Percentiles rank a stretch among this genome's conserved stretches.
Evolutionary conservation across 305 asterid species (phyloP).

Genomic region (Solanum hybrid): DNA sequence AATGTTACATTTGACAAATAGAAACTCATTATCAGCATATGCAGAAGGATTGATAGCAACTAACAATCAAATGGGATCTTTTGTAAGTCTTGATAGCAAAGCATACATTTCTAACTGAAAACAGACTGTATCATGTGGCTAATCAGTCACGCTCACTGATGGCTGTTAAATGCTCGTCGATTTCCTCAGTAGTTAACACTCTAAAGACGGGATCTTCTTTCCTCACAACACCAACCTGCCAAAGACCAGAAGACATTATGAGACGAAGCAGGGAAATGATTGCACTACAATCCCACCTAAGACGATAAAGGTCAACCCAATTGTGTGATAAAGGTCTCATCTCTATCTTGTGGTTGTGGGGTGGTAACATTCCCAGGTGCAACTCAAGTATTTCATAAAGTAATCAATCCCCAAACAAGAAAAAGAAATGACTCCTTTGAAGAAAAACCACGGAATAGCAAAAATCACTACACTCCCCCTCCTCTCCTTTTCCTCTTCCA

Average conservation of each 20-base stretch:
- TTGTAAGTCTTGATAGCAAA: neutral
- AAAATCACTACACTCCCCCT: neutral
- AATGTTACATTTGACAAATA: neutral
- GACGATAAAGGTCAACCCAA: neutral
- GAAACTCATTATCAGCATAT: neutral
- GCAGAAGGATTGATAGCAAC: neutral
- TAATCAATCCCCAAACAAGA: neutral
- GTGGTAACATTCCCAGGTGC: neutral
- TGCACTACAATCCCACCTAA: neutral
- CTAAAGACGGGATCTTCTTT: constrained; percentile 62
- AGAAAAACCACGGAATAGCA: neutral
- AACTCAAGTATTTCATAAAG: neutral
- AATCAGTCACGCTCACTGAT: constrained; percentile 91
- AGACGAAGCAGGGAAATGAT: neutral
- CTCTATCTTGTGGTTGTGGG: neutral
- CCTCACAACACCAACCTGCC: constrained; percentile 85
- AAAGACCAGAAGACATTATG: constrained; percentile 5
- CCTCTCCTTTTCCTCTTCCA: neutral
- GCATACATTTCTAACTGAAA: constrained; percentile 5
- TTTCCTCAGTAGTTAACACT: constrained; percentile 78
- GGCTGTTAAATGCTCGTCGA: constrained; percentile 88
- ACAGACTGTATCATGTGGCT: neutral
- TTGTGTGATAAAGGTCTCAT: neutral
- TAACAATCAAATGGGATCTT: neutral
- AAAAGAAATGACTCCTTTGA: neutral